These are phyloP conservation scores for Alternaria incomplexa DNA, from an alignment of 2,329 filamentous ascomycete genomes.

Conservation along the genomic window DNA sequence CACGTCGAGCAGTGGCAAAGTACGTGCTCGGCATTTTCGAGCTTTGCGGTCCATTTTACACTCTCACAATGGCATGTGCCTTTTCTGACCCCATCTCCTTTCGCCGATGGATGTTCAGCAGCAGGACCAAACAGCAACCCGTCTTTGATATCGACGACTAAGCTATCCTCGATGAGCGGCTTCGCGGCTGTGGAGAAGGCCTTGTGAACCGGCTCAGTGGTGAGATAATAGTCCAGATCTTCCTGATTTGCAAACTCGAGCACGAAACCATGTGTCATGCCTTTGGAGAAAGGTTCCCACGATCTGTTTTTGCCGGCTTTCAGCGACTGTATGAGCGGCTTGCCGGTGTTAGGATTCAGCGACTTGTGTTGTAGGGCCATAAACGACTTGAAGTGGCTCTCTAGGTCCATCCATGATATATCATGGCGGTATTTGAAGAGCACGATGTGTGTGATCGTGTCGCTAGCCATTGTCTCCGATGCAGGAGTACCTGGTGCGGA, in stretches of 20 bases:
- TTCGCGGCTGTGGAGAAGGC: conserved; percentile 36
- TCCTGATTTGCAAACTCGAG: conserved; percentile 44
- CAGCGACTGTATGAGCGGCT: conserved; percentile 41
- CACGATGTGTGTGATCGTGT: conserved; percentile 42
- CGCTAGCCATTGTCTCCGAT: conserved; percentile 3
- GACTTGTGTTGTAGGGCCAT: conserved; percentile 32
- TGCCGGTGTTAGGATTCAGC: conserved; percentile 29
- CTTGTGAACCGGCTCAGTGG: conserved; percentile 37
- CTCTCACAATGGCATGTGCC: conserved; percentile 44
- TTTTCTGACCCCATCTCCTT: conserved; percentile 14
- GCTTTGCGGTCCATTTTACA: conserved; percentile 29
- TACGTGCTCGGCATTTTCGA: conserved; percentile 40
- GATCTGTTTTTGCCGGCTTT: conserved; percentile 43
- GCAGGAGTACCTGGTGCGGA: background rate
- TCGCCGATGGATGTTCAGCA: conserved; percentile 25
- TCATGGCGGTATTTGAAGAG: conserved; percentile 43
- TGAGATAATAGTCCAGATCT: conserved; percentile 44
- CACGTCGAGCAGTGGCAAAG: conserved; percentile 48
- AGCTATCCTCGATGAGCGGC: conserved; percentile 40
- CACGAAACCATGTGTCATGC: conserved; percentile 45
- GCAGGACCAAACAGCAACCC: conserved; percentile 39
- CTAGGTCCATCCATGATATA: conserved; percentile 41
- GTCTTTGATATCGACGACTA: conserved; percentile 44
- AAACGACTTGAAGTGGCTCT: conserved; percentile 41
- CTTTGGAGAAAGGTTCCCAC: conserved; percentile 42